Evolutionary conservation across 2,329 filamentous ascomycete species (phyloP).

Genomic region (Aspergillus flavus): DNA sequence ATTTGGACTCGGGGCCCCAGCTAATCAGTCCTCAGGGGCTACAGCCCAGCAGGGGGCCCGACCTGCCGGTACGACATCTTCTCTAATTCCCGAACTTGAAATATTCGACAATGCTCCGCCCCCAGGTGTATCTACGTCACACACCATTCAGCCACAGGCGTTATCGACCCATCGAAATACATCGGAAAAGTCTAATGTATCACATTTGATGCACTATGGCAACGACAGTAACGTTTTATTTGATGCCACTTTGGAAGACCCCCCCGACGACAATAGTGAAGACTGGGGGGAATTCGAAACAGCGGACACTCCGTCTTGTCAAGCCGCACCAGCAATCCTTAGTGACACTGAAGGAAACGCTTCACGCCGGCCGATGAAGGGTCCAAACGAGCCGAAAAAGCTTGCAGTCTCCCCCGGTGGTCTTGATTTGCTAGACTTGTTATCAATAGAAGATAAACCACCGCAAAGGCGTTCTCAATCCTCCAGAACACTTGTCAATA

Average conservation of each 20-base stretch:
- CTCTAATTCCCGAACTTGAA: slow-evolving; percentile 28
- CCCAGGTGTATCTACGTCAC: neutral
- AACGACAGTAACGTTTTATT: slow-evolving; percentile 61
- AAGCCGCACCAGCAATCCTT: slow-evolving; percentile 6
- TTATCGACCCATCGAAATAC: slow-evolving; percentile 10
- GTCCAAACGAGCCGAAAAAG: neutral
- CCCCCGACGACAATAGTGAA: slow-evolving; percentile 36
- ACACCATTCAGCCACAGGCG: slow-evolving; percentile 2
- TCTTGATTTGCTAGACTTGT: slow-evolving; percentile 32
- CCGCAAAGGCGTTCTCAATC: slow-evolving; percentile 11
- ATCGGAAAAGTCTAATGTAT: slow-evolving; percentile 17
- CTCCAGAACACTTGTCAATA: slow-evolving; percentile 2
- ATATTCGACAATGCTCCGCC: slow-evolving; percentile 22
- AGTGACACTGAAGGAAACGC: neutral
- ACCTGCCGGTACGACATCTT: slow-evolving; percentile 13
- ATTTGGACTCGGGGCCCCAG: slow-evolving; percentile 42
- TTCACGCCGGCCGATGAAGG: neutral
- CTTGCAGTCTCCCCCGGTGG: slow-evolving; percentile 10
- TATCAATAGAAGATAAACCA: slow-evolving; percentile 31
- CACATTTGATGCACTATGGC: slow-evolving; percentile 25
- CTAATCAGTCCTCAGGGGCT: slow-evolving; percentile 20
- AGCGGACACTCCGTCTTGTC: slow-evolving; percentile 28
- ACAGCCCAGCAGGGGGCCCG: slow-evolving; percentile 11
- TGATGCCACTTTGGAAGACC: slow-evolving; percentile 53
- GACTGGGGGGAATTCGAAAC: slow-evolving; percentile 52